These are phyloP conservation scores for Dipteronia sinensis DNA, from an alignment of 345 rosid genomes.

Conservation along the genomic window DNA sequence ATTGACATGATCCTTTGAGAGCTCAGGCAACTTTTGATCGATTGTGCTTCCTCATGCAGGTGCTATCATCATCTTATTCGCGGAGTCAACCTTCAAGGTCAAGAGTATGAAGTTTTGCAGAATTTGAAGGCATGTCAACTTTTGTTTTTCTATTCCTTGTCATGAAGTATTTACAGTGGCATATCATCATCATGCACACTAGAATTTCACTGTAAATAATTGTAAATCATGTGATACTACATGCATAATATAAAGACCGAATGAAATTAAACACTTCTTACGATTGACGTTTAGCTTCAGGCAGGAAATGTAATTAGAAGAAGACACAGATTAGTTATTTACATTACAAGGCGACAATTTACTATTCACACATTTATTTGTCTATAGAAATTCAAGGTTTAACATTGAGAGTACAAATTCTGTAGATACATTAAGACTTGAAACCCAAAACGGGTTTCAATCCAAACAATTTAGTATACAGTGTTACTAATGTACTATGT, in stretches of 20 bases:
- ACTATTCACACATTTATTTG: background rate
- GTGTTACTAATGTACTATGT: background rate
- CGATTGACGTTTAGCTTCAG: background rate
- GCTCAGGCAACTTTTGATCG: slow-evolving; percentile 5
- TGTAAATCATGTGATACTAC: background rate
- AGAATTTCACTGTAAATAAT: slow-evolving; percentile 3
- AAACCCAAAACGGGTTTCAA: background rate
- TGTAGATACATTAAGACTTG: slow-evolving; percentile 1
- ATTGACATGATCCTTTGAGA: background rate
- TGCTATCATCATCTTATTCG: slow-evolving; percentile 75
- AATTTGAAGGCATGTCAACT: background rate
- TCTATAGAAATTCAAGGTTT: slow-evolving; percentile 1
- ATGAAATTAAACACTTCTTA: slow-evolving; percentile 2
- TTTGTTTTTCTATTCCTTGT: background rate
- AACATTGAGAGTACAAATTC: background rate
- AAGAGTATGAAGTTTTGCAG: slow-evolving; percentile 38
- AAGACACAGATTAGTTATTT: background rate
- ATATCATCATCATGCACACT: background rate
- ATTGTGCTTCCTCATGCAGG: slow-evolving; percentile 44
- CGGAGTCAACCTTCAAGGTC: slow-evolving; percentile 74
- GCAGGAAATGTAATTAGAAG: background rate
- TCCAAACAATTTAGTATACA: slow-evolving; percentile 6
- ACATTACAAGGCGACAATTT: background rate
- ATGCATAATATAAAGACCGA: background rate
- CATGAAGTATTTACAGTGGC: background rate